Conservation (phyloP, 164 flowering plant genomes). For the Sextonia rubra region DNA sequence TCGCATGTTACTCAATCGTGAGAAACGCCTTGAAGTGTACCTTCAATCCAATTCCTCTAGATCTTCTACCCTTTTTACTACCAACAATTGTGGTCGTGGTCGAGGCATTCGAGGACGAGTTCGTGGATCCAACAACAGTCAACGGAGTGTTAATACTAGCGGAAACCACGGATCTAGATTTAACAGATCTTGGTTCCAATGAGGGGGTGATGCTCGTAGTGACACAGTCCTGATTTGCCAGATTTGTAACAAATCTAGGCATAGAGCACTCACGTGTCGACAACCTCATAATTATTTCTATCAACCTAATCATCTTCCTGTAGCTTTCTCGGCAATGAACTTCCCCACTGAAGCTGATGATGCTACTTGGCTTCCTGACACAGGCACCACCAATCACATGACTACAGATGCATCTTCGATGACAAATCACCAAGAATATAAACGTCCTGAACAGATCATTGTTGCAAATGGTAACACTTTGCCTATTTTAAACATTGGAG, state of each 20-base stretch:
- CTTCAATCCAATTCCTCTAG: not conserved
- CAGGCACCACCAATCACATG: constrained; percentile 10
- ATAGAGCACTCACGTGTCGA: not conserved
- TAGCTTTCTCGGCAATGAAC: constrained; percentile 2
- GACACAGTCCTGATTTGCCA: not conserved
- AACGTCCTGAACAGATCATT: not conserved
- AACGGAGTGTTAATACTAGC: not conserved
- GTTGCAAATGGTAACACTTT: constrained; percentile 4
- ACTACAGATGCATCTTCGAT: not conserved
- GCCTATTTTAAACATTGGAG: not conserved
- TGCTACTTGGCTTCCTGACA: constrained; percentile 1
- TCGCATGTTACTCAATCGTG: not conserved
- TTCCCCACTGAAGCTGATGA: not conserved
- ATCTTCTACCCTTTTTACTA: not conserved
- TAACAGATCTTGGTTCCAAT: not conserved
- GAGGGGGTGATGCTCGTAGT: not conserved
- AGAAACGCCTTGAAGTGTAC: not conserved
- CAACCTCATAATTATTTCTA: not conserved
- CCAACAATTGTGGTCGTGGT: not conserved
- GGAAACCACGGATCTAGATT: not conserved
- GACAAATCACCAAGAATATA: not conserved
- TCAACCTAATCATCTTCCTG: not conserved
- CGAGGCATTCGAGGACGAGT: not conserved
- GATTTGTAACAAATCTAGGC: not conserved
- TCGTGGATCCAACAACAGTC: not conserved